Conservation (phyloP, 495 filamentous ascomycete genomes). For the Tuber melanosporum region DNA sequence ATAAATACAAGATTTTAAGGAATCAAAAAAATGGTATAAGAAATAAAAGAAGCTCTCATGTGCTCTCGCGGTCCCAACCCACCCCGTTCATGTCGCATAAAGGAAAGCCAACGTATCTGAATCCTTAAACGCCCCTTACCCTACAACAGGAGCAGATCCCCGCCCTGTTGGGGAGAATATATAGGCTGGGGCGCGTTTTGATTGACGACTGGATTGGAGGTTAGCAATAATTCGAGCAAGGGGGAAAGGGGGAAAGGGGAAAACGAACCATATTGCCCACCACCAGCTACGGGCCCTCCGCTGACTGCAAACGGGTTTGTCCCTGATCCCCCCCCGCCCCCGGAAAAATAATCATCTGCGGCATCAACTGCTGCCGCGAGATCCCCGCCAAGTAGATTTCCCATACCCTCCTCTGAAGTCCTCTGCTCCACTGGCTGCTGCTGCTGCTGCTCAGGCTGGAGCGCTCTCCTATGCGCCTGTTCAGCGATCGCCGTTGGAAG, state of each 20-base stretch:
- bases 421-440: slow-evolving; percentile 30
- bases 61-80: not conserved
- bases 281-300: slow-evolving; percentile 36
- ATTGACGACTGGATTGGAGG: slow-evolving; percentile 52
- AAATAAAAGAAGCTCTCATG: not conserved
- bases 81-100: not conserved
- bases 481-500: slow-evolving; percentile 50
- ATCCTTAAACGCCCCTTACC: slow-evolving; percentile 8
- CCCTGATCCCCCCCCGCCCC: slow-evolving; percentile 30
- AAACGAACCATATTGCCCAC: slow-evolving; percentile 40
- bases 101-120: not conserved
- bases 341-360: slow-evolving; percentile 79
- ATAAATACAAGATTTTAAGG: not conserved
- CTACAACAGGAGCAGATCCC: slow-evolving; percentile 54
- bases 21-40: slow-evolving; percentile 2
- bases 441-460: slow-evolving; percentile 33
- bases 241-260: not conserved
- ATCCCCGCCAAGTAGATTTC: slow-evolving; percentile 28
- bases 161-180: slow-evolving; percentile 51
- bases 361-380: slow-evolving; percentile 67
- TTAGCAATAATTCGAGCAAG: slow-evolving; percentile 13
- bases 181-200: slow-evolving; percentile 58
- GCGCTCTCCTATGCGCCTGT: slow-evolving; percentile 49
- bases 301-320: slow-evolving; percentile 49
- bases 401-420: slow-evolving; percentile 10